Conservation (phyloP, 768 basidiomycete genomes). For the Tulasnella sp. region DNA sequence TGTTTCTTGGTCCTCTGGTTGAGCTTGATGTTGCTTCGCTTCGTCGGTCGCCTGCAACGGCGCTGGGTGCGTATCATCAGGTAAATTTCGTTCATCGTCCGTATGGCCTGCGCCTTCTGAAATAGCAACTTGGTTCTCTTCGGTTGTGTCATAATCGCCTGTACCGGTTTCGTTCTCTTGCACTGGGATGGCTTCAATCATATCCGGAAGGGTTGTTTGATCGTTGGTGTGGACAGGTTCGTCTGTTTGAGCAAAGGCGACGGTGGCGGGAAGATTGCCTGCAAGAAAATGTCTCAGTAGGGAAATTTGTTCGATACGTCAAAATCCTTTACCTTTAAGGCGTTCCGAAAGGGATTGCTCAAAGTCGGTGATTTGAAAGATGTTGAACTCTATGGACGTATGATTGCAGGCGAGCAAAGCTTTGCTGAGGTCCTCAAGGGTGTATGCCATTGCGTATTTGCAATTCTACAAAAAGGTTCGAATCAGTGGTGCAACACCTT, state of each 20-base stretch:
- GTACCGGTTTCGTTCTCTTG: background rate
- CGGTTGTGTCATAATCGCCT: no score
- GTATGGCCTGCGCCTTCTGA: no score
- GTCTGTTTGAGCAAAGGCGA: no score
- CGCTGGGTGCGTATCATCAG: background rate
- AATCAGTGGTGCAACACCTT: background rate
- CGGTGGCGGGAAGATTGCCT: no score
- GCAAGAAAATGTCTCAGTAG: no score
- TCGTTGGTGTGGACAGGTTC: no score
- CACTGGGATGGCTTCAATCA: background rate
- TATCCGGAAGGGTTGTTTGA: no score
- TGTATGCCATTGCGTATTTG: constrained; percentile 6
- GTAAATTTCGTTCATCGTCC: no score
- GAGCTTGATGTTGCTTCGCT: background rate
- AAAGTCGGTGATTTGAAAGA: constrained; percentile 13
- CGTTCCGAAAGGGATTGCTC: background rate
- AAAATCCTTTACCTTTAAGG: constrained; percentile 4
- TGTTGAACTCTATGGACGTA: constrained; percentile 1
- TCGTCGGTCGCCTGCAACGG: background rate
- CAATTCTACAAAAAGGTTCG: background rate
- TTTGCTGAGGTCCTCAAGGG: constrained; percentile 3
- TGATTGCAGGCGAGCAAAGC: constrained; percentile 12
- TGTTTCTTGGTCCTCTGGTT: background rate
- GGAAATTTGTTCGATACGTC: no score
- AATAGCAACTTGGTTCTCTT: no score